Base-by-base conservation (phyloP, 2,329 filamentous ascomycete genomes). In the Pseudopithomyces chartarum region DNA sequence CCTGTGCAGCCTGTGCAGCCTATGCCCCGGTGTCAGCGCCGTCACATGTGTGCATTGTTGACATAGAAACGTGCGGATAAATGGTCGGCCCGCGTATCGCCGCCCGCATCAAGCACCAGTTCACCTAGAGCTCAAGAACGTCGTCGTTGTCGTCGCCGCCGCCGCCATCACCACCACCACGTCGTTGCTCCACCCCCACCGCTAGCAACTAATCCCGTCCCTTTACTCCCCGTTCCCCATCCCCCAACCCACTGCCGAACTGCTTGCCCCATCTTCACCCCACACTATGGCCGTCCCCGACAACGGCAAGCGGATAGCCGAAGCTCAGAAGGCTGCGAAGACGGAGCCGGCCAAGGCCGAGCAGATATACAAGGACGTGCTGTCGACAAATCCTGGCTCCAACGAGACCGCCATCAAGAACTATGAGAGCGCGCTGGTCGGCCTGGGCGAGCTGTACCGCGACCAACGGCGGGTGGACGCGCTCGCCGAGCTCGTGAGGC, bases 371-470 rank as follows among this genome's bases (percentile, higher is more conserved):
- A 92, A 94, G 79, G 89, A 95, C 55, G 90, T 98, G 74, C 86
- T 97, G 65, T 88, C 92, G 52, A 89, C 91, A 79, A 87, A 91
- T 36, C 92, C 93, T 20, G 90, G 91, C 51, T 87, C 90, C 58
- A 95, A 87, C 57, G 95, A 99, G 78, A 86, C 89, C 36, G 91
- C 93, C 57, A 87, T 94, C 65, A 89, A 90, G 77, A 92, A 97
- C 77, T 99, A 97, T 71, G 95, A 99, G 82, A 84, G 85, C 66
- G 92, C 95, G 23, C 79, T 99, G 75, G 85, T 97, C 72, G 91
- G 89, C 64, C 81, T 99, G 73, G 95, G 95, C 69, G 90, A 96
- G 85, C 84, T 98, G 65, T 97, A 97, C 79, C 87, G 92, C 67
- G 92, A 97, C 79, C 87, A 91, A 79, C 91, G 90, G 87, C 90